Base-by-base conservation (phyloP, 441 rosid species). In the Adansonia madagascariensis region DNA sequence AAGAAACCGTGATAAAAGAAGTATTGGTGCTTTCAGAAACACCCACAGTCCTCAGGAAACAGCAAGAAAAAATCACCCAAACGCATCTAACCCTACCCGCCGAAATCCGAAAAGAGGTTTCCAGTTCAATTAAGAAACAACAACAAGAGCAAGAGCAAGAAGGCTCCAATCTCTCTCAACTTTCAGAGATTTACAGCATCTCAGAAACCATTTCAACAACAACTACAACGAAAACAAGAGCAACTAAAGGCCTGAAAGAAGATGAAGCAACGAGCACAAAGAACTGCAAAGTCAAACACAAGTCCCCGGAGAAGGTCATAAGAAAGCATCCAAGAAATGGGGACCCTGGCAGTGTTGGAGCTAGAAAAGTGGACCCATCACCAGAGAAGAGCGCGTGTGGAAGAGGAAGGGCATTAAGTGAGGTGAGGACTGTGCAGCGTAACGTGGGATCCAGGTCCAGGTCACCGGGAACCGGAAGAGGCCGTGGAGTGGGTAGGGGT, bases 1-100 rank as follows among this genome's bases (percentile, higher is more conserved):
- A 89, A 86, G 98, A 93, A 83, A 80, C 88, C 5, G 94, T 94
- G 1, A 68, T 68, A 68, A 93, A 92, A 76, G 97, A 94, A 84
- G 94, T 94, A 15, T 77, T 85, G 4, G 86, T 85, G 10, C 87
- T 89, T 50, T 88, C 91, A 0, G 94, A 90, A 75, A 86, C 86
- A 15, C 81, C 89, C 52, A 83, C 55, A 79, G 57, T 56, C 72
- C 82, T 39, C 61, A 75, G 6, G 71, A 39, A 20, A 10, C 53
- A 8, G 2, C 67, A 56, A 49, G 60, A 35, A 64, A 75, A 0
- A 2, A 68, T 2, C 14, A n/a, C 78, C 73, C 74, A 70, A 0
- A 76, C 61, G 3, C 43, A 78, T 24, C 20, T 10, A 0, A 35
- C 41, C 61, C 35, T 69, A 41, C 74, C 65, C 67, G 35, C 44